These are phyloP conservation scores for Huntiella omanensis DNA, from an alignment of 2,329 filamentous ascomycete species.

Conservation along the genomic window DNA sequence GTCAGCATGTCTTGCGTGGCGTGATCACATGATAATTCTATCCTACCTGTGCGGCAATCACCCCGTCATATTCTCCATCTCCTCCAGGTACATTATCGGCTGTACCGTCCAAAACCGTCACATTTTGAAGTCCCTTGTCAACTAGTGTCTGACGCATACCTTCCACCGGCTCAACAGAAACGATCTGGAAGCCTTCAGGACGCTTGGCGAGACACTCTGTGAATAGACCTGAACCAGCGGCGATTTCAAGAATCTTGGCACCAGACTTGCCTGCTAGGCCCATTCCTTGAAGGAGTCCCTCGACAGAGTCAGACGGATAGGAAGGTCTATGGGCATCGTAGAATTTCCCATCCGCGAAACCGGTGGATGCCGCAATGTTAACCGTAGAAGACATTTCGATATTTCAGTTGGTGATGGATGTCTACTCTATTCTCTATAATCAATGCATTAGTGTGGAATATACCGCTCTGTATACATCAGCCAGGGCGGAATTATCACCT, in stretches of 20 bases:
- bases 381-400: constrained; percentile 19
- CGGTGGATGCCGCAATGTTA: constrained; percentile 33
- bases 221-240: constrained; percentile 52
- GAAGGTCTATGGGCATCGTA: constrained; percentile 53
- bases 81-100: constrained; percentile 37
- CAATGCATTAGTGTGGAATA: too few species aligned
- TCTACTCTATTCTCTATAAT: not conserved
- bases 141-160: constrained; percentile 44
- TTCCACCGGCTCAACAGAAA: constrained; percentile 44
- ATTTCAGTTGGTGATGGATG: not conserved
- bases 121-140: constrained; percentile 35
- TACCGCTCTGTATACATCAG: too few species aligned
- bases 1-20: not conserved
- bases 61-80: constrained; percentile 42
- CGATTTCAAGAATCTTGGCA: constrained; percentile 42
- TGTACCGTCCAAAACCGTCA: constrained; percentile 36
- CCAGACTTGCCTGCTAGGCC: constrained; percentile 26
- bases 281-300: constrained; percentile 37
- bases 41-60: constrained; percentile 46
- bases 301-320: constrained; percentile 40
- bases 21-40: not conserved
- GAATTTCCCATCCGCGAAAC: constrained; percentile 42
- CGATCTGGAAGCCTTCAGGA: constrained; percentile 38
- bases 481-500: too few species aligned
- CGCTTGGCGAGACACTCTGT: constrained; percentile 41